These are phyloP conservation scores for Penicillium sp. DNA, from an alignment of 2,329 filamentous ascomycete species.

Conservation along the genomic window DNA sequence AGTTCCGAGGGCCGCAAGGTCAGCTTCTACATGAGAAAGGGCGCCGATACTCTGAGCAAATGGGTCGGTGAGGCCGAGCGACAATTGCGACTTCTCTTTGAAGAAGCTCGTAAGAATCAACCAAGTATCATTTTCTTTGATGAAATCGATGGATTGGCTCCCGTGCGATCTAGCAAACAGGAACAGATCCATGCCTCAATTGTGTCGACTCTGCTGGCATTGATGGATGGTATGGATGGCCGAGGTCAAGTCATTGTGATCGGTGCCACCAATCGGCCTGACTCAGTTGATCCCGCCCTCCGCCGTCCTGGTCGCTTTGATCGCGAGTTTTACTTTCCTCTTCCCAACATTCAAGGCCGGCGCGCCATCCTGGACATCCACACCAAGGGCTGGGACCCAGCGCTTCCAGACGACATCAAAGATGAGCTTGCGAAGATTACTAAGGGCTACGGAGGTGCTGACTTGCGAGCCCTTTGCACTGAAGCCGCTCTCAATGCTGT, in stretches of 20 bases:
- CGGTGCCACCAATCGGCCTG: constrained; percentile 94
- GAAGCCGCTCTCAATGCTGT: constrained; percentile 95
- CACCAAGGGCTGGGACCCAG: constrained; percentile 85
- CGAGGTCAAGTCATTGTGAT: constrained; percentile 97
- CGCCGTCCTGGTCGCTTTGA: constrained; percentile 93
- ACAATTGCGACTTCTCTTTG: constrained; percentile 88
- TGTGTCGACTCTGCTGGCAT: constrained; percentile 84
- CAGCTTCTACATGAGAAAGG: constrained; percentile 99
- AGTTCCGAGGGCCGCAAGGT: constrained; percentile 89
- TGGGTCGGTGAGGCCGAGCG: constrained; percentile 99
- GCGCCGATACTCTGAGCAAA: constrained; percentile 94
- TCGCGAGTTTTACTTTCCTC: constrained; percentile 94
- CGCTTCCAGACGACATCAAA: constrained; percentile 75
- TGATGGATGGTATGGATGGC: constrained; percentile 99
- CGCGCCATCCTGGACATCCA: constrained; percentile 92
- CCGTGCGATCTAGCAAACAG: constrained; percentile 94
- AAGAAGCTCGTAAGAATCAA: constrained; percentile 92
- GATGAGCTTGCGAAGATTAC: constrained; percentile 77
- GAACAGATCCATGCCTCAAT: constrained; percentile 99
- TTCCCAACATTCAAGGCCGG: constrained; percentile 77
- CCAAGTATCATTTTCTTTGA: constrained; percentile 99
- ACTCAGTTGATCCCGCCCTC: constrained; percentile 94
- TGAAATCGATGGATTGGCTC: constrained; percentile 94
- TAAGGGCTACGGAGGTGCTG: constrained; percentile 95
- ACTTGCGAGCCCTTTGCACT: constrained; percentile 89